Evolutionary conservation across 768 basidiomycete genomes (phyloP).

Genomic region (Rhizopogon vesiculosus): DNA sequence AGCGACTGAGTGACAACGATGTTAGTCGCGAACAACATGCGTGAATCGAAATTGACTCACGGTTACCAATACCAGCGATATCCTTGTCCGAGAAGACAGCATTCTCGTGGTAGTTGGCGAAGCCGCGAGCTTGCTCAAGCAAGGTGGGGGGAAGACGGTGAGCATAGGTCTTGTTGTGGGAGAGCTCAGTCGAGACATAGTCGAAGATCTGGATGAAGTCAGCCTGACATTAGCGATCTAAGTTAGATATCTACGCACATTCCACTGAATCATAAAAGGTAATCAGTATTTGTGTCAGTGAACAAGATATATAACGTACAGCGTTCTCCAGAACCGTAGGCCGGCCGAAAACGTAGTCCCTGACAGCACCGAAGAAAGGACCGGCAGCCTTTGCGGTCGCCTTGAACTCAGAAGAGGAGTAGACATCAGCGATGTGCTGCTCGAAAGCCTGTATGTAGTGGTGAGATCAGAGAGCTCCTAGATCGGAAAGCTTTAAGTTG

Average conservation of each 20-base stretch:
- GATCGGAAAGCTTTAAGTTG: constrained; percentile 9
- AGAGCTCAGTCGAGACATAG: constrained; percentile 69
- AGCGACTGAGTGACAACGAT: constrained; percentile 52
- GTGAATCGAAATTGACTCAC: constrained; percentile 38
- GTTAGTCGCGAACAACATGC: neutral
- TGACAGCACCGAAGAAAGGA: constrained; percentile 61
- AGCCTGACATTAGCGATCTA: neutral
- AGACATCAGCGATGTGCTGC: constrained; percentile 56
- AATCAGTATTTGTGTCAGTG: constrained; percentile 6
- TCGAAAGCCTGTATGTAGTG: constrained; percentile 48
- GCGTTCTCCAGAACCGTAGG: constrained; percentile 64
- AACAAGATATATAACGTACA: constrained; percentile 33
- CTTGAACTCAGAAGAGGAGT: constrained; percentile 65
- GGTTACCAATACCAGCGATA: constrained; percentile 70
- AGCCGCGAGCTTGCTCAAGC: constrained; percentile 66
- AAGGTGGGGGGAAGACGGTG: constrained; percentile 76
- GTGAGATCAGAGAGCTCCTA: constrained; percentile 1
- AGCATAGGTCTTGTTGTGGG: constrained; percentile 80
- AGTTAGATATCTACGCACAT: constrained; percentile 40
- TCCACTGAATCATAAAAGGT: constrained; percentile 45
- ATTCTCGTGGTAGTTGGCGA: constrained; percentile 78
- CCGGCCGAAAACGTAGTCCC: constrained; percentile 70
- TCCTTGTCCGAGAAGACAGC: constrained; percentile 64
- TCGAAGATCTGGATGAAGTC: constrained; percentile 53
- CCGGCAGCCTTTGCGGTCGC: constrained; percentile 47